Evolutionary conservation across 1,139 yeast species (phyloP).

Genomic region (Yamadazyma dushanensis): DNA sequence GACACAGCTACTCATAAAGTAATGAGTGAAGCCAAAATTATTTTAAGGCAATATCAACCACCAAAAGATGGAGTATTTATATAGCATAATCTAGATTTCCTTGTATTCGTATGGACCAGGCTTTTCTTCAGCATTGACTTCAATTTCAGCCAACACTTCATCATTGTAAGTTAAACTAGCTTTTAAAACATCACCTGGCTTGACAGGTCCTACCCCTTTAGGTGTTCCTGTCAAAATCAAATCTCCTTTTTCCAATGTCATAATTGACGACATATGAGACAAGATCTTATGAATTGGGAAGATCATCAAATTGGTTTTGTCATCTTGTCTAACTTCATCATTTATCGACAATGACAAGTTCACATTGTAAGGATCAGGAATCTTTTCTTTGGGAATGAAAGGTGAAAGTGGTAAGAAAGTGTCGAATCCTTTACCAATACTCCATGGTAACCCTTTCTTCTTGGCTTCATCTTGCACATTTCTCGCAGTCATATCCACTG

Average conservation of each 20-base stretch:
- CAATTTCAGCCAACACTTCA: constrained; percentile 50
- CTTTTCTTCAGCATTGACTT: constrained; percentile 57
- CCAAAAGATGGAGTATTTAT: constrained; percentile 51
- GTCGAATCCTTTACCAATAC: constrained; percentile 94
- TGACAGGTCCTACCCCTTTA: constrained; percentile 88
- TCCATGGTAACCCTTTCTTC: constrained; percentile 93
- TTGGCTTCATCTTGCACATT: constrained; percentile 96
- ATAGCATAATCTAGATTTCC: constrained; percentile 39
- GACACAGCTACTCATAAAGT: constrained; percentile 72
- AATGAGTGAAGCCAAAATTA: constrained; percentile 70
- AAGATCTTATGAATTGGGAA: constrained; percentile 83
- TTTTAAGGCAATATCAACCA: constrained; percentile 71
- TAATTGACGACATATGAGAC: constrained; percentile 77
- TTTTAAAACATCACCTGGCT: constrained; percentile 73
- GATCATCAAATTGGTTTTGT: constrained; percentile 80
- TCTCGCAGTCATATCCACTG: constrained; percentile 93
- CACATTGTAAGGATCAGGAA: constrained; percentile 75
- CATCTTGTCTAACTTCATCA: constrained; percentile 70
- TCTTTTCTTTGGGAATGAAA: constrained; percentile 62
- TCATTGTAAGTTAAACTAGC: constrained; percentile 64
- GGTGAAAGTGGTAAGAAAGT: constrained; percentile 85
- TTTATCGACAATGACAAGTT: constrained; percentile 68
- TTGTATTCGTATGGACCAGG: constrained; percentile 79
- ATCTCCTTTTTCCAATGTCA: constrained; percentile 91
- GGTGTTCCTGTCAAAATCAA: constrained; percentile 95